Base-by-base conservation (phyloP, 2,329 filamentous ascomycete genomes). In the Diaporthe eres region DNA sequence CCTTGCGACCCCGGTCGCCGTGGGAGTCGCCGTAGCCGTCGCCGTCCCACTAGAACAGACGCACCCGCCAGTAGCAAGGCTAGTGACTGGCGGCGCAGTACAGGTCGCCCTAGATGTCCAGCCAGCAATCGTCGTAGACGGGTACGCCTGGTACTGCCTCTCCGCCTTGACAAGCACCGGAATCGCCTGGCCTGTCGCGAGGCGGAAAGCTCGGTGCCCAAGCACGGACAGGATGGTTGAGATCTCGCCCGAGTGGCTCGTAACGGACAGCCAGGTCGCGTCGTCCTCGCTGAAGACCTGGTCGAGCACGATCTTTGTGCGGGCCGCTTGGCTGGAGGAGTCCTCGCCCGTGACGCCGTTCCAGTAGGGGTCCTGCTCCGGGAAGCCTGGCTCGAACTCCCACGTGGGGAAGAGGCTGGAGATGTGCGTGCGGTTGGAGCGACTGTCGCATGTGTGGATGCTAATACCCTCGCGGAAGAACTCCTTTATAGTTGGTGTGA, bases 161-260 rank as follows among this genome's bases (percentile, higher is more conserved):
- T 90, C 86, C 1, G 89, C 91, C 82, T 89, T 91, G 47, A 94
- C 89, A 1, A 94, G 86, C 3, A 93, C 91, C 0, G 93, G 92
- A 39, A 94, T 92, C 10, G 93, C 89, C 75, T 91, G 89, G 12
- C 93, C 93, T 0, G 93, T 95, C n/a, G 85, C 86, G 17, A 94
- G 85, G 3, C 85, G 82, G 81, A 94, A 94, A 3, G 83, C 78
- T n/a, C 88, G 87, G 79, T 94, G 93, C 70, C 88, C 88, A 28
- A 79, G 74, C 15, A 77, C 78, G 71, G 85, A 80, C 4, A 92
- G 85, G 34, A 91, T 82, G 72, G 84, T 86, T 15, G 80, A 80
- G 78, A 92, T 91, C 79, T 90, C 87, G 8, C 91, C 91, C 28
- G 87, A 89, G 82, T 93, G 91, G 72, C 87, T 90, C 1, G 90